Evolutionary conservation across 768 basidiomycete genomes (phyloP).

Genomic region (Pulveroboletus sp.): DNA sequence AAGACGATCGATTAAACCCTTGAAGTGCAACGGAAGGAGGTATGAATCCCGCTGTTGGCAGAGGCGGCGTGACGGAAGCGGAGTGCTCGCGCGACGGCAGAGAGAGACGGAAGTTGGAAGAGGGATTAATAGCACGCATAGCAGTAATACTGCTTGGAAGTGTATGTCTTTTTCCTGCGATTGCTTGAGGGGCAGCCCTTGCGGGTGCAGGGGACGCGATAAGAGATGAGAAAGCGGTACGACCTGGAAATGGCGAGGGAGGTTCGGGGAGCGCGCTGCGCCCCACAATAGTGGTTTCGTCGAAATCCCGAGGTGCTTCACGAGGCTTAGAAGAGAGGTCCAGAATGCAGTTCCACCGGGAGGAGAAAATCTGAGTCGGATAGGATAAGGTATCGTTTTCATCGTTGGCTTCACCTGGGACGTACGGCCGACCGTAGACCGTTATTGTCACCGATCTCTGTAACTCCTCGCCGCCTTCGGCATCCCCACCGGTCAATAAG

Average conservation of each 20-base stretch:
- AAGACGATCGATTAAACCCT: constrained; percentile 24
- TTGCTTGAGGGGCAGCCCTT: constrained; percentile 28
- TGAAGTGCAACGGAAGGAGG: constrained; percentile 37
- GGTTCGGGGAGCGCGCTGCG: constrained; percentile 63
- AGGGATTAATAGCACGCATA: constrained; percentile 26
- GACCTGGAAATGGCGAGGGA: constrained; percentile 71
- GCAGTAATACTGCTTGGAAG: constrained; percentile 36
- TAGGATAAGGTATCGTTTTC: constrained; percentile 34
- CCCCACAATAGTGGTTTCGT: constrained; percentile 13
- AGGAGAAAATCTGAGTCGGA: constrained; percentile 74
- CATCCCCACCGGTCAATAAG: constrained; percentile 30
- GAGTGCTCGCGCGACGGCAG: constrained; percentile 27
- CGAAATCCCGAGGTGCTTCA: constrained; percentile 19
- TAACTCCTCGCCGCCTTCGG: constrained; percentile 41
- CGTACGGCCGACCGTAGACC: constrained; percentile 70
- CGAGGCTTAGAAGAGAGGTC: constrained; percentile 52
- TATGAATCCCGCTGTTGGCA: constrained; percentile 19
- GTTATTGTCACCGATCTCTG: constrained; percentile 78
- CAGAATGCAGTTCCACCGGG: constrained; percentile 87
- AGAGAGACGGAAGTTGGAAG: constrained; percentile 21
- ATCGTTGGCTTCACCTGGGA: constrained; percentile 22
- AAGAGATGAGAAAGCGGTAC: constrained; percentile 20
- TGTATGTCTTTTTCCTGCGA: constrained; percentile 60
- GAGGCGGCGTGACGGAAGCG: constrained; percentile 7
- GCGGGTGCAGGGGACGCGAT: constrained; percentile 26